Base-by-base conservation (phyloP, 2,329 filamentous ascomycete genomes). In the Penicillium verrucosum region DNA sequence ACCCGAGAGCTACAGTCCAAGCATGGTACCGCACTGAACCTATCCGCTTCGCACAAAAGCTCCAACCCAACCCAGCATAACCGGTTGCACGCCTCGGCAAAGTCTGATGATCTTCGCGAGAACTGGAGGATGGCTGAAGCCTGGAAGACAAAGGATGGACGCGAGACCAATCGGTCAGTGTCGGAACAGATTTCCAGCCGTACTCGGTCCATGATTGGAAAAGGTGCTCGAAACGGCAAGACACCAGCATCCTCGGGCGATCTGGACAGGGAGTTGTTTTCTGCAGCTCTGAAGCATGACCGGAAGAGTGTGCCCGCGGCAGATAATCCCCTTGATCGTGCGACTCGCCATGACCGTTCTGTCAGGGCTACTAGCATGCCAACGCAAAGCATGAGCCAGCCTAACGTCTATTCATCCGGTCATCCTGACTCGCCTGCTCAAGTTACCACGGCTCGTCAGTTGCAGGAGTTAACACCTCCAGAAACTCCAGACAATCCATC, bases 1-100 rank as follows among this genome's bases (percentile, higher is more conserved):
- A 71, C 71, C 5, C 66, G 68, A 45, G 70, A 70, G 36, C 48
- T 73, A 18, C 60, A 63, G 36, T 59, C 59, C 5, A 61, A 57
- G 29, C 65, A 66, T 43, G 51, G 60, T 16, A 66, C 65, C 18
- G 57, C 63, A 16, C 44, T 70, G 21, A 52, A 56, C 9, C n/a
- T 60, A 34, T 30, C 61, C 27, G 53, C 54, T 37, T 52, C 29
- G 57, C 60, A 43, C 51, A 56, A 46, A 51, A 45, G 7, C n/a
- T 18, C 21, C 11, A 52, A 41, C 5, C 23, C 48, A 25, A 29
- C 59, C 30, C 44, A 46, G 10, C 54, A 60, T 23, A 52, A 56
- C 30, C 47, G 58, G n/a, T 52, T 50, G 30, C 63, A 67, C 30
- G 21, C 65, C 8, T 50, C 59, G 5, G n/a, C 56, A 36, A 62